These are phyloP conservation scores for Pulveroboletus sp. DNA, from an alignment of 768 basidiomycete species.

Conservation along the genomic window DNA sequence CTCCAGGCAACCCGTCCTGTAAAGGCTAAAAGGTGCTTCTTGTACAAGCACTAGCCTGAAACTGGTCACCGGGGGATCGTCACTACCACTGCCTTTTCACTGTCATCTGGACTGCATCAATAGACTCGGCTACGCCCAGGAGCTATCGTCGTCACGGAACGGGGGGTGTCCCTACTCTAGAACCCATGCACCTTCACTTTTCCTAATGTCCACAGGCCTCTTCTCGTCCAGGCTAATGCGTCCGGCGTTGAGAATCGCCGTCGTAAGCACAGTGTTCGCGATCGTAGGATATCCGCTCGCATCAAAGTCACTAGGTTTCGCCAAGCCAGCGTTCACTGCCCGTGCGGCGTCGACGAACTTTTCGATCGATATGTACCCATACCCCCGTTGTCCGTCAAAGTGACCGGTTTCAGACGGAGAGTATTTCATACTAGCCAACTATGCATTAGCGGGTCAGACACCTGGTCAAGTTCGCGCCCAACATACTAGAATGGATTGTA, in stretches of 20 bases:
- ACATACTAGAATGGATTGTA: conserved; percentile 90
- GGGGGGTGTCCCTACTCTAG: conserved; percentile 46
- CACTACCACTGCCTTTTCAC: not conserved
- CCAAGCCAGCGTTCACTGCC: conserved; percentile 66
- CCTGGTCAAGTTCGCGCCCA: not conserved
- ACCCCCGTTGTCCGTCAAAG: conserved; percentile 92
- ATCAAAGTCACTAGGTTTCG: conserved; percentile 72
- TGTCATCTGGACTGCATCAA: not conserved
- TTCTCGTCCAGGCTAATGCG: conserved; percentile 89
- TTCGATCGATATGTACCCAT: conserved; percentile 88
- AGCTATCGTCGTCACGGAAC: conserved; percentile 10
- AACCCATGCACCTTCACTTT: conserved; percentile 58
- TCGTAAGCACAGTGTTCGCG: conserved; percentile 80
- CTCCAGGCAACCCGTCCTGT: no score
- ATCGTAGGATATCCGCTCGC: conserved; percentile 80
- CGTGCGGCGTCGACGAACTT: conserved; percentile 86
- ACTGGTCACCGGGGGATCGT: no score
- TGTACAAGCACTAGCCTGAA: no score
- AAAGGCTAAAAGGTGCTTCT: no score
- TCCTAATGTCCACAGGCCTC: conserved; percentile 73
- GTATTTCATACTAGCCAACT: conserved; percentile 76
- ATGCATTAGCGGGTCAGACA: conserved; percentile 6
- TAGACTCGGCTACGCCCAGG: not conserved
- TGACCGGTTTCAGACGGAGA: conserved; percentile 87
- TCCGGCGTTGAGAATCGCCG: conserved; percentile 87